Base-by-base conservation (phyloP, 345 rosid species). In the Kandelia obovata region DNA sequence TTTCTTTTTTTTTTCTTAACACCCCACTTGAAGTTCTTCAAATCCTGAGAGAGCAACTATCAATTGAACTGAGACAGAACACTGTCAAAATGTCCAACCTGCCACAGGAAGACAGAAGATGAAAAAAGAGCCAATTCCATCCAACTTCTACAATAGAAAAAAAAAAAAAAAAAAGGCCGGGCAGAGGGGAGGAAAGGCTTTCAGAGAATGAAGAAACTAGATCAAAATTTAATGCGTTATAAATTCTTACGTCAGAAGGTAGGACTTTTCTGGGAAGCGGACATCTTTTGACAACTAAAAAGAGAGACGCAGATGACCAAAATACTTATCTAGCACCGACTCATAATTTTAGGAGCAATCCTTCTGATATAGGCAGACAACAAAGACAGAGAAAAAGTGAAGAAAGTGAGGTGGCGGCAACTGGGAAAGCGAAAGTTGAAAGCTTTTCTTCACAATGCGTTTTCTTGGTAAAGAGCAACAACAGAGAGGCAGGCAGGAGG, bases 301-400 rank as follows among this genome's bases (percentile, higher is more conserved):
- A 39, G 51, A 62, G 61, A 49, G 20, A 59, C 49, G 72, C 62
- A 62, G 65, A 60, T 60, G 43, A 30, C 78, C 51, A 66, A 80
- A 69, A 75, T 68, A 71, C 65, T 51, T 34, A 78, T 73, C 79
- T 58, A 39, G 71, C 89, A 79, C 88, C 87, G 83, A 86, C 88
- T 89, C 86, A 73, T 34, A 69, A 79, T 70, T 78, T 73, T 70
- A 23, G 16, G 58, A 23, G 63, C 46, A 26, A 28, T 30, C 49
- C 30, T 73, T 72, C 39, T 37, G 73, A 47, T 55, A 65, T 46
- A 70, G 75, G 81, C 79, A 73, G 87, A 68, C 82, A 82, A 56
- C 69, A 75, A 63, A 77, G 88, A 80, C 81, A 55, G 68, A 64
- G 37, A 68, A 9, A 9, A 71, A 60, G 61, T 28, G 13, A 20